Evolutionary conservation across 2,329 filamentous ascomycete genomes (phyloP).

Genomic region (Botrytis galanthina): DNA sequence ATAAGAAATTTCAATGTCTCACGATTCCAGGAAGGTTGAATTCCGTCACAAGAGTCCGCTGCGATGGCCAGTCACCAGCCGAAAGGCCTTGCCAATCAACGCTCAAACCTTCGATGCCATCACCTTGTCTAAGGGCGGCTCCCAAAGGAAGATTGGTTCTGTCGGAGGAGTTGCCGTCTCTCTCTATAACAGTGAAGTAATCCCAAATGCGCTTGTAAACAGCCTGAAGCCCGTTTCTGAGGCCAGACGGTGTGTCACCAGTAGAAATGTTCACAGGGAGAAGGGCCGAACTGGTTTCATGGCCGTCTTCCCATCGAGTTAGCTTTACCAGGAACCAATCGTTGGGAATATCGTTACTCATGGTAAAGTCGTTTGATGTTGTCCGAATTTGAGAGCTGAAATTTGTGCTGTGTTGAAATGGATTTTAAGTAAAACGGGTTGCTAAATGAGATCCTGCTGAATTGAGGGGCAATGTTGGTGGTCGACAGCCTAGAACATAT

Average conservation of each 20-base stretch:
- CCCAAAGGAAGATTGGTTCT: background rate
- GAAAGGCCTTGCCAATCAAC: background rate
- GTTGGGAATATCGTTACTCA: background rate
- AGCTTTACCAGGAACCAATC: background rate
- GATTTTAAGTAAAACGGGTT: background rate
- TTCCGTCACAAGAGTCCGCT: background rate
- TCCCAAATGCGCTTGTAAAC: background rate
- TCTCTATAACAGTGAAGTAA: background rate
- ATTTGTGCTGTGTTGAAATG: background rate
- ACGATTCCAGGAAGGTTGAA: background rate
- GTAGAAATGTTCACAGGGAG: background rate
- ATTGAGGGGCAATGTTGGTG: background rate
- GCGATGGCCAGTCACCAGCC: background rate
- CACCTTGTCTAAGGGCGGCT: background rate
- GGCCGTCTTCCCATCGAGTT: background rate
- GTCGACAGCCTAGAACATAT: background rate
- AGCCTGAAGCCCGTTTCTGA: background rate
- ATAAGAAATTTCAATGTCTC: background rate
- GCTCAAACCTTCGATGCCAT: slow-evolving; percentile 1
- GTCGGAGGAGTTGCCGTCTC: background rate
- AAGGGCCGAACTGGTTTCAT: background rate
- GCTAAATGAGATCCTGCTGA: background rate
- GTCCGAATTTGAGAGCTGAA: background rate
- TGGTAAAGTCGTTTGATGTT: background rate
- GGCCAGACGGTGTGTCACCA: background rate